phyloP scores from a whole-genome alignment of 768 basidiomycete species.

The Auricularia sp. region DNA sequence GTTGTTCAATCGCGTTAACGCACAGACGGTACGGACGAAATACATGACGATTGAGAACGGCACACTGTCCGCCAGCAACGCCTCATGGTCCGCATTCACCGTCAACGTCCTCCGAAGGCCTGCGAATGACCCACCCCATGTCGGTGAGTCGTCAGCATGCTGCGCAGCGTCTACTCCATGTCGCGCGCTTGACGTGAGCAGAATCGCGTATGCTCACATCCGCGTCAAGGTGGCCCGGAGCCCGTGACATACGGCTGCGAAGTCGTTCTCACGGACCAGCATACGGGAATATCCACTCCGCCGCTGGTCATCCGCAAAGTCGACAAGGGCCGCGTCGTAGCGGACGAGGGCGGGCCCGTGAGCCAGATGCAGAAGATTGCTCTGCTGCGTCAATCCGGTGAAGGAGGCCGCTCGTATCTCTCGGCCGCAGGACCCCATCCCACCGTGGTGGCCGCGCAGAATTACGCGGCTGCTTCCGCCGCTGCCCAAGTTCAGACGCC shows the following conservation, averaged over 20 bases:
- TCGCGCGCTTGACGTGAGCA: not conserved
- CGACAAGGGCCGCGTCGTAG: conserved; percentile 77
- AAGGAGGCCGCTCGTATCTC: conserved; percentile 77
- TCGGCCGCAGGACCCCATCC: conserved; percentile 69
- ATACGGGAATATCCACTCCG: conserved; percentile 76
- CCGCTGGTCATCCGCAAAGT: conserved; percentile 86
- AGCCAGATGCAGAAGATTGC: conserved; percentile 97
- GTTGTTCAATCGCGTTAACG: conserved; percentile 92
- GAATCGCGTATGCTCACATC: not conserved
- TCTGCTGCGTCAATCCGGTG: conserved; percentile 62
- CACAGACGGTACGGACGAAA: conserved; percentile 92
- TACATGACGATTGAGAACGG: conserved; percentile 90
- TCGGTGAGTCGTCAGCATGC: conserved; percentile 38
- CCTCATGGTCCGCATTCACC: conserved; percentile 89
- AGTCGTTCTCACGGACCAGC: conserved; percentile 73
- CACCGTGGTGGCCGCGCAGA: conserved; percentile 27
- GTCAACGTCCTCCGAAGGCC: conserved; percentile 78
- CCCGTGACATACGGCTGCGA: conserved; percentile 89
- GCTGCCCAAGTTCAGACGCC: not conserved
- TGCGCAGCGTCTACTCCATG: conserved; percentile 1
- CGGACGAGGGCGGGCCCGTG: conserved; percentile 85
- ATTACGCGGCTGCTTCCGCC: not conserved
- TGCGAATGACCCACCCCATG: conserved; percentile 43
- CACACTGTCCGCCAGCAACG: conserved; percentile 78
- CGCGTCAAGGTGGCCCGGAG: conserved; percentile 41